Conservation (phyloP, 768 basidiomycete genomes). For the Auriscalpium vulgare region DNA sequence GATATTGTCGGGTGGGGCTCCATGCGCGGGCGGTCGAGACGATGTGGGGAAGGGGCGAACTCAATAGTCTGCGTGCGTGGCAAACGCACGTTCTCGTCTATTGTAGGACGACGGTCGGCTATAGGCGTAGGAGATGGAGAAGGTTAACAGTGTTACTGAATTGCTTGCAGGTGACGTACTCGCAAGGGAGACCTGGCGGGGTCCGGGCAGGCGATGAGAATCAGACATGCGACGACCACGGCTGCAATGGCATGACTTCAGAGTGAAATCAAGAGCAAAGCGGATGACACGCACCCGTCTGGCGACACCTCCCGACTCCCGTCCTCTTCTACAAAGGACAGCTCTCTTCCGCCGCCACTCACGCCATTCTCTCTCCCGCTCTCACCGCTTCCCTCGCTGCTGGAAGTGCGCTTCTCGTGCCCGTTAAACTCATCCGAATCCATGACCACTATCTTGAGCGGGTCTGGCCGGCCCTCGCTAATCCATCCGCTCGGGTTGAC, state of each 20-base stretch:
- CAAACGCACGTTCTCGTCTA: neutral
- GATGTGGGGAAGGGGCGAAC: constrained; percentile 35
- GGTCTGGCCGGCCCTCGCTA: constrained; percentile 32
- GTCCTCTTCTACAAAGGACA: neutral
- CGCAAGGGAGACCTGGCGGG: neutral
- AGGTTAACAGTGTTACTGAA: no score
- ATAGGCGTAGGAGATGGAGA: no score
- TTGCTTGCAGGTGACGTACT: neutral
- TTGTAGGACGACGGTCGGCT: neutral
- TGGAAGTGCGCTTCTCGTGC: no score
- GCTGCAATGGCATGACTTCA: neutral
- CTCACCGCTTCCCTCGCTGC: no score
- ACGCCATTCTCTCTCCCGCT: no score
- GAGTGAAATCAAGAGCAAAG: neutral
- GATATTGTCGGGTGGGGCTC: neutral
- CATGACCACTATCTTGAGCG: neutral
- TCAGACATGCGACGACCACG: constrained; percentile 5
- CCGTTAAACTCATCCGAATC: neutral
- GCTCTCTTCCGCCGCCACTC: neutral
- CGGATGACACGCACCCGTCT: neutral
- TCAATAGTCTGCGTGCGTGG: constrained; percentile 41
- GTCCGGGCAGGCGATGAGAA: neutral
- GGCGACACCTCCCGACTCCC: neutral
- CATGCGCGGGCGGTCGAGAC: constrained; percentile 10
- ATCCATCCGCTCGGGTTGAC: constrained; percentile 73